Percentiles rank a stretch among this genome's conserved stretches.
Conservation (phyloP, 2,329 filamentous ascomycete species). For the Ophiostoma piceae region DNA sequence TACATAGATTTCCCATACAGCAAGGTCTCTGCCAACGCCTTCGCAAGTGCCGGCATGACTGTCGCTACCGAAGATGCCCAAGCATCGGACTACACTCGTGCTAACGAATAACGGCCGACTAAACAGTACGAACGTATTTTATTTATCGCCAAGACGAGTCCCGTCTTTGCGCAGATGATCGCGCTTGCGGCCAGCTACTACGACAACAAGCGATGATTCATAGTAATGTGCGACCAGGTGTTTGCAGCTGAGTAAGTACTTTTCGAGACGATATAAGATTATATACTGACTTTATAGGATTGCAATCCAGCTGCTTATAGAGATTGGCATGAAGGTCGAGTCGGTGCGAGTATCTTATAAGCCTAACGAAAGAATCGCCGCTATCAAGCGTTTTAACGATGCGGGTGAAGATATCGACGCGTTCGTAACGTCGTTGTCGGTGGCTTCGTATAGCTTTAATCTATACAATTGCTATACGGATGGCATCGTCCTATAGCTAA, state of each 20-base stretch:
- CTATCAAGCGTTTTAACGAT: neutral
- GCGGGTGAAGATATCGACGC: neutral
- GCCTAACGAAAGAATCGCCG: neutral
- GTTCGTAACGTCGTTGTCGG: neutral
- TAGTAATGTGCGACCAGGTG: neutral
- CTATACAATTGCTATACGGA: neutral
- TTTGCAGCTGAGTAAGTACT: neutral
- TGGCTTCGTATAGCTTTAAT: neutral
- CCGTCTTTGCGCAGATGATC: neutral
- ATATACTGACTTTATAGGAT: neutral
- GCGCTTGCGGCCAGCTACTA: neutral
- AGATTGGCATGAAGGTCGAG: neutral
- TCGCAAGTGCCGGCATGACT: too few species aligned
- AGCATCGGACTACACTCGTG: too few species aligned
- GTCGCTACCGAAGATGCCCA: too few species aligned
- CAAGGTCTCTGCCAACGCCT: too few species aligned
- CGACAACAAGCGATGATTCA: neutral
- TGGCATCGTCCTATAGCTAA: neutral
- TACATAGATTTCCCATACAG: too few species aligned
- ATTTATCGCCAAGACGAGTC: neutral
- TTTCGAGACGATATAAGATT: neutral
- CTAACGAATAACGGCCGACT: too few species aligned
- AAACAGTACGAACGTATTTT: neutral
- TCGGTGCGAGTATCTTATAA: neutral
- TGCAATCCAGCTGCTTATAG: neutral